Base-by-base conservation (phyloP, 108 stramenopile species). In the Discostella stelligeroides region DNA sequence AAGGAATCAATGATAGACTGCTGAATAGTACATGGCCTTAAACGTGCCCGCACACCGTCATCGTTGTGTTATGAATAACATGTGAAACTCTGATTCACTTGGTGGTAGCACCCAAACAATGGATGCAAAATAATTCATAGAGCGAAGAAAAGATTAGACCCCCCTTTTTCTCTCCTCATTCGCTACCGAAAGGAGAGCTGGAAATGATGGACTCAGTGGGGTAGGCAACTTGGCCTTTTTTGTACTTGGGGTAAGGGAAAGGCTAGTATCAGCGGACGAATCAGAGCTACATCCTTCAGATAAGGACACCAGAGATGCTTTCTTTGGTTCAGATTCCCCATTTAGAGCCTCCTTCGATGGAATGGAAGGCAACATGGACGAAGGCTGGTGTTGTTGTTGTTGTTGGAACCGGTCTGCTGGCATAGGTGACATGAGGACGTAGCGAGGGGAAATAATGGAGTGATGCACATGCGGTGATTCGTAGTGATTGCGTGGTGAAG, bases 351-450 rank as follows among this genome's bases (percentile, higher is more conserved):
- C 23, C 38, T 38, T 11, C 15, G 41, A 28, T 42, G 50, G 41
- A 55, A 29, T 39, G 27, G 66, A 24, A 40, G 57, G 57, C 9
- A 58, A 54, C 11, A 13, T 25, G 14, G 7, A 23, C 15, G 43
- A 45, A 45, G 5, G 43, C 7, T 45, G n/a, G 5, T 45, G 43
- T 45, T 45, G 43, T 4, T 45, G n/a, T 45, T 45, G 43, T 45
- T n/a, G 17, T 18, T 9, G 18, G 14, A 25, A 24, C 53, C 28
- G 53, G 8, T 28, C 53, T 17, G n/a, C 57, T 41, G 57, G 70
- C 46, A 70, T 45, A 8, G 76, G 76, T 29, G 76, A 78, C 76
- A 78, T 70, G 49, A 78, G 69, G n/a, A 78, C 64, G 39, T 78
- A 70, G 65, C 69, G 30, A 41, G 76, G 76, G 34, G 76, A 70